Evolutionary conservation across 2,329 filamentous ascomycete genomes (phyloP).

Genomic region (Pseudogymnoascus pannorum): DNA sequence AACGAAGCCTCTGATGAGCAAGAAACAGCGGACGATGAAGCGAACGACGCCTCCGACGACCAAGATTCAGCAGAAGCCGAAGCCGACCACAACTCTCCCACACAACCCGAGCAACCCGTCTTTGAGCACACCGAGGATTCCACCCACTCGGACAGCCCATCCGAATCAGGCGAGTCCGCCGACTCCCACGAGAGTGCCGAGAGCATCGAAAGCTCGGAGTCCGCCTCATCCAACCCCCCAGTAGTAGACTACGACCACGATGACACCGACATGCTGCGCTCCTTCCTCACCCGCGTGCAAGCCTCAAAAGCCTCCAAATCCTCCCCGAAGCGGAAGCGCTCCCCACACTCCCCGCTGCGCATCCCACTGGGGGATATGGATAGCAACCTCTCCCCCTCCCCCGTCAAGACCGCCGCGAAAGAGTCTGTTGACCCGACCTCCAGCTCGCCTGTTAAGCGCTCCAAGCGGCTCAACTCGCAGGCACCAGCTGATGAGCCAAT

Average conservation of each 20-base stretch:
- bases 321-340: conserved; percentile 19
- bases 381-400: conserved; percentile 18
- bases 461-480: background rate
- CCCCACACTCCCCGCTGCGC: conserved; percentile 27
- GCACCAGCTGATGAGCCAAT: background rate
- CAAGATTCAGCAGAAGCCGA: background rate
- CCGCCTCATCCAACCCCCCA: background rate
- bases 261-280: conserved; percentile 31
- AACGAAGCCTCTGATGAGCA: background rate
- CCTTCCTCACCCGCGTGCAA: conserved; percentile 30
- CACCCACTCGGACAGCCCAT: background rate
- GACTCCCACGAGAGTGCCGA: background rate
- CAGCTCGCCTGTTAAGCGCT: background rate
- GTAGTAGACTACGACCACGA: conserved; percentile 19
- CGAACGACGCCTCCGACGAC: background rate
- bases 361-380: conserved; percentile 22
- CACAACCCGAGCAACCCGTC: background rate
- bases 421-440: background rate
- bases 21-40: background rate
- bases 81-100: background rate
- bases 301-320: conserved; percentile 30
- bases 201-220: background rate
- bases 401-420: conserved; percentile 13
- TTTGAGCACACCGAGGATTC: background rate
- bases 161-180: background rate